phyloP scores from a whole-genome alignment of 2,329 filamentous ascomycete genomes.

The Atkinsonella hypoxylon region DNA sequence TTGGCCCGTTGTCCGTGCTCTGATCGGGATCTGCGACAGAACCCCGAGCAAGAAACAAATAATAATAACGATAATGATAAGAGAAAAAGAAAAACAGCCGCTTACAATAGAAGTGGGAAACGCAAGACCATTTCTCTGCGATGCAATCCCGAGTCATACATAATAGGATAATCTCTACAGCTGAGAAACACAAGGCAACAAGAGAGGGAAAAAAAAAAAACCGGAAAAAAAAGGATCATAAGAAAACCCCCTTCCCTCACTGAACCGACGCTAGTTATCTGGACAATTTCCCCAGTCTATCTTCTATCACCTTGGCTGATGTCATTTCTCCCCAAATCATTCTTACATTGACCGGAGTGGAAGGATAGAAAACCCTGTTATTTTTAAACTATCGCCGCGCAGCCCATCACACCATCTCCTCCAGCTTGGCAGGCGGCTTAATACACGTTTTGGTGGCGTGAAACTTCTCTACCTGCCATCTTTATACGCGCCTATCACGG shows the following conservation, averaged over 20 bases:
- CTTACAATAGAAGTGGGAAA: conserved; percentile 1
- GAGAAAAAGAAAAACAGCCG: not conserved
- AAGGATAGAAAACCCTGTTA: too few relatives aligned
- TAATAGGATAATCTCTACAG: too few relatives aligned
- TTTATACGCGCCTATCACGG: not conserved
- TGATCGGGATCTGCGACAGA: not conserved
- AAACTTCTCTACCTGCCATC: not conserved
- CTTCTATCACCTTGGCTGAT: too few relatives aligned
- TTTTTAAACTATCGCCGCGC: too few relatives aligned
- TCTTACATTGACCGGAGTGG: too few relatives aligned
- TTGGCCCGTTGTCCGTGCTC: not conserved
- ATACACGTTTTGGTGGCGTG: not conserved
- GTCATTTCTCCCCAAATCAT: too few relatives aligned
- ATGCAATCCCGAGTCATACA: not conserved
- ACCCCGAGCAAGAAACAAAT: not conserved
- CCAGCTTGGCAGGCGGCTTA: too few relatives aligned
- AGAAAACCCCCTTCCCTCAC: too few relatives aligned
- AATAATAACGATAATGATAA: not conserved
- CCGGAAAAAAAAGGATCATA: not conserved
- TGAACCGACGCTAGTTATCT: too few relatives aligned
- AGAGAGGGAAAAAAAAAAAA: not conserved
- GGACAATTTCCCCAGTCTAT: too few relatives aligned
- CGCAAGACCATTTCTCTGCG: not conserved
- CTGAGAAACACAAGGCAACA: not conserved
- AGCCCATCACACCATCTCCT: not conserved